These are phyloP conservation scores for Delitschia confertaspora DNA, from an alignment of 495 filamentous ascomycete genomes.

Conservation along the genomic window DNA sequence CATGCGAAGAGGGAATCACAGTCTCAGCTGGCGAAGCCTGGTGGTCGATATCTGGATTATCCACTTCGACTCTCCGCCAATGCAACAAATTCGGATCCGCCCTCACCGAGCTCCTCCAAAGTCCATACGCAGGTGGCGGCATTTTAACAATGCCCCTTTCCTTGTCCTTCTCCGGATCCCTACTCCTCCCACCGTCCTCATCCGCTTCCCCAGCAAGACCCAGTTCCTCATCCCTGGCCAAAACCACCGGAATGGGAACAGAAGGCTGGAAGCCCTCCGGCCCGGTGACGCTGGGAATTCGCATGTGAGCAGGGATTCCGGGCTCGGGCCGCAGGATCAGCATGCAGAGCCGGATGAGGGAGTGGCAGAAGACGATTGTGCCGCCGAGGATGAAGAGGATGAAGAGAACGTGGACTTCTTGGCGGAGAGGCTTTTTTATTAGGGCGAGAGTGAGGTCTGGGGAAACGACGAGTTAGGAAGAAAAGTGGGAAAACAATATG, in stretches of 20 bases:
- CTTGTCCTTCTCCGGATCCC: slow-evolving; percentile 30
- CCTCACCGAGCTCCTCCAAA: slow-evolving; percentile 73
- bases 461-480: too few species aligned
- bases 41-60: too few species aligned
- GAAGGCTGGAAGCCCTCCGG: slow-evolving; percentile 32
- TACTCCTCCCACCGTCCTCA: slow-evolving; percentile 7
- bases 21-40: slow-evolving; percentile 11
- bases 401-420: slow-evolving; percentile 64
- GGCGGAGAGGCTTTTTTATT: slow-evolving; percentile 43
- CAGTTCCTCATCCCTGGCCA: slow-evolving; percentile 32
- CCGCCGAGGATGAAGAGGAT: slow-evolving; percentile 64
- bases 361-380: slow-evolving; percentile 72
- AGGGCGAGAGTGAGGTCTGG: slow-evolving; percentile 62
- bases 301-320: slow-evolving; percentile 4
- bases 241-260: slow-evolving; percentile 34
- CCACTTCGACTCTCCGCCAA: slow-evolving; percentile 64
- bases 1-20: neutral
- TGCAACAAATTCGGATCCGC: slow-evolving; percentile 72
- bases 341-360: slow-evolving; percentile 63
- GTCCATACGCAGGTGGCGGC: slow-evolving; percentile 79
- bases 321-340: slow-evolving; percentile 32
- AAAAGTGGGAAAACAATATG: too few species aligned
- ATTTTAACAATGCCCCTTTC: slow-evolving; percentile 36
- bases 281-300: slow-evolving; percentile 28
- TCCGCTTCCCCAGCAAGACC: slow-evolving; percentile 7